Evolutionary conservation across 1,284 basidiomycete species (phyloP), one percentile per base, ranked within the genome.

Genomic region (Cryptococcus hybrid): DNA sequence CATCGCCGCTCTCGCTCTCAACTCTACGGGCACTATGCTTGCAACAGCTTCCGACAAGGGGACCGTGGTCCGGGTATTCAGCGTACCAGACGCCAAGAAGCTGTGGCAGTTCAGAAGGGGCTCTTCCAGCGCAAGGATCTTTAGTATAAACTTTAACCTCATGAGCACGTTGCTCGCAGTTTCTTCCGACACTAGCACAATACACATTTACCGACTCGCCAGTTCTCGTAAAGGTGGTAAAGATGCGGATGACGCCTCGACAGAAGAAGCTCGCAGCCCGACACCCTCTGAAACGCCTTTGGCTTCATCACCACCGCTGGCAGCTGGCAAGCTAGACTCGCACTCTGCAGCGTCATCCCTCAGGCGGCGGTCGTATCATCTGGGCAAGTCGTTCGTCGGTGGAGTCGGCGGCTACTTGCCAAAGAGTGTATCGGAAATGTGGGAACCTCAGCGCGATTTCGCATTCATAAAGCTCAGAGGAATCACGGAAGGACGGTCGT

Each of bases 31-130:
- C 3, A 91, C 91, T 0, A 82, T 98, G 61, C 87, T 99, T 24
- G 96, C 95, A 5, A 96, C 94, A 0, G 88, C 93, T 8, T 90
- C 88, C 0, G 93, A 96, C 60, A 98, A 98, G 73, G 95, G 95
- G 1, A 99, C 95, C 1, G 92, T 99, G 63, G 95, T 99, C 58
- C 86, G 95, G 46, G 92, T 99, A 3, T 99, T 94, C 84, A 86
- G 85, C 53, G 82, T 97, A 5, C 95, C 96, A 0, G 86, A 87
- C 12, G 92, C 92, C 1, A 91, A 93, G 76, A 18, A 18, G 18
- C 75, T 98, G 52, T 93, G 92, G 78, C 94, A 99, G 76, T 99
- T 99, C 81, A 80, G 95, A 8, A 79, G 95, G 96, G 95, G 18
- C 2, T 89, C 89, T 40, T 84, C 92, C 48, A 88, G 90, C 60